Evolutionary conservation across 208 protist genomes (phyloP).

Genomic region (Porcisia hertigi): DNA sequence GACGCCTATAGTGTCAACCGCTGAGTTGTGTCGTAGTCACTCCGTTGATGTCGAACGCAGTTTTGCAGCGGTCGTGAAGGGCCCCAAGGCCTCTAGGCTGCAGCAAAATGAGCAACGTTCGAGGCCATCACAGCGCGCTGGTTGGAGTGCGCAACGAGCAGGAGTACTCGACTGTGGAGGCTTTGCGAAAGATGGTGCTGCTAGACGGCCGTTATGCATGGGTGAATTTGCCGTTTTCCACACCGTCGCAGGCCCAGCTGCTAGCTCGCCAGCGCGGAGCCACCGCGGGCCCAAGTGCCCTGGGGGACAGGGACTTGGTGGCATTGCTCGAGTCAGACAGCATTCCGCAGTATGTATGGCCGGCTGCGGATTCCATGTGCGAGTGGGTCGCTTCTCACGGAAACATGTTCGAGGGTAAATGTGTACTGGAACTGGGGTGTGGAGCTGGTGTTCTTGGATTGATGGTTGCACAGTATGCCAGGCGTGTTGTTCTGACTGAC

Average conservation of each 20-base stretch:
- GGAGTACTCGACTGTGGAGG: constrained; percentile 10
- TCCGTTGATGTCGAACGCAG: not conserved
- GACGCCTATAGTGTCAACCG: not conserved
- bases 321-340: constrained; percentile 44
- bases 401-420: constrained; percentile 36
- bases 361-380: constrained; percentile 36
- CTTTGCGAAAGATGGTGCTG: constrained; percentile 13
- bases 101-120: not conserved
- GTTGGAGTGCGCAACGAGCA: not conserved
- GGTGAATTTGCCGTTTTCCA: constrained; percentile 8
- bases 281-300: not conserved
- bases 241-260: not conserved
- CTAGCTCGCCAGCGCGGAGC: constrained; percentile 6
- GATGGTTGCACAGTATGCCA: constrained; percentile 29
- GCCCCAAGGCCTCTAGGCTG: not conserved
- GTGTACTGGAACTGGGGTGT: constrained; percentile 60
- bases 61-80: not conserved
- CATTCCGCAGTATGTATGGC: constrained; percentile 60
- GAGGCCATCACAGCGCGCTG: not conserved
- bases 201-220: constrained; percentile 25
- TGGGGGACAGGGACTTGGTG: not conserved
- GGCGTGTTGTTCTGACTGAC: constrained; percentile 49
- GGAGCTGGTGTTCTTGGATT: constrained; percentile 58
- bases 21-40: not conserved
- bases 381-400: constrained; percentile 33